phyloP scores from a whole-genome alignment of 208 protist genomes.

The Leishmania gerbilli region DNA sequence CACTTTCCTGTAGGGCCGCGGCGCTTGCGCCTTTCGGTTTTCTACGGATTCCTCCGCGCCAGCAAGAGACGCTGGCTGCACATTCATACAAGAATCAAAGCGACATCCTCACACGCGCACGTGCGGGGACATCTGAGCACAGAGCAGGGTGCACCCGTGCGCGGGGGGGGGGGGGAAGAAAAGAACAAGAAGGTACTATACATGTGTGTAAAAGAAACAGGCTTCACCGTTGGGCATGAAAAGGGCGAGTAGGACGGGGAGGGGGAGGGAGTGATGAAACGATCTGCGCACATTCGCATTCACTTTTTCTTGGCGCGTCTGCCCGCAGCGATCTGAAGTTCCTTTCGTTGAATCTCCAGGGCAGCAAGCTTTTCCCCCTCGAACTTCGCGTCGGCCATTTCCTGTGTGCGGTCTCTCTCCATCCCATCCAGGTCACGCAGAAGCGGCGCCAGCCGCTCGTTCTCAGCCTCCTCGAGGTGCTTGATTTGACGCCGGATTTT shows the following conservation, averaged over 20 bases:
- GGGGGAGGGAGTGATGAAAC: background rate
- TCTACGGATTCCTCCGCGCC: background rate
- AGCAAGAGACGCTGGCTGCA: background rate
- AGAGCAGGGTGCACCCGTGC: background rate
- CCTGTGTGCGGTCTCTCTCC: constrained; percentile 57
- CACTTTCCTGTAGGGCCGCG: background rate
- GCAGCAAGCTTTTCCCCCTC: constrained; percentile 74
- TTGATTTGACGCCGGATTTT: constrained; percentile 77
- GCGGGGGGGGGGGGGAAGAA: background rate
- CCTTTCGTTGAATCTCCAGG: constrained; percentile 62
- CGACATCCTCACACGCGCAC: background rate
- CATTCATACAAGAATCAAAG: background rate
- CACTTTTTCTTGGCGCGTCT: constrained; percentile 24
- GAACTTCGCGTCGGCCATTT: constrained; percentile 76
- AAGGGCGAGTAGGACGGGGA: background rate
- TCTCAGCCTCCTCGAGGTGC: constrained; percentile 78
- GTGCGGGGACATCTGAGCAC: background rate
- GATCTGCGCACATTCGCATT: background rate
- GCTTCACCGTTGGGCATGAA: background rate
- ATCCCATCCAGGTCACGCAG: constrained; percentile 52
- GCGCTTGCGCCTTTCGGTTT: background rate
- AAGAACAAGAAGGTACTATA: background rate
- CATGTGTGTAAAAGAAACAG: constrained; percentile 1
- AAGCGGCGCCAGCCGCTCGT: constrained; percentile 54
- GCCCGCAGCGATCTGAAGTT: constrained; percentile 60